Conservation (phyloP, 2,329 filamentous ascomycete genomes). For the Chaetomium olivaceum region DNA sequence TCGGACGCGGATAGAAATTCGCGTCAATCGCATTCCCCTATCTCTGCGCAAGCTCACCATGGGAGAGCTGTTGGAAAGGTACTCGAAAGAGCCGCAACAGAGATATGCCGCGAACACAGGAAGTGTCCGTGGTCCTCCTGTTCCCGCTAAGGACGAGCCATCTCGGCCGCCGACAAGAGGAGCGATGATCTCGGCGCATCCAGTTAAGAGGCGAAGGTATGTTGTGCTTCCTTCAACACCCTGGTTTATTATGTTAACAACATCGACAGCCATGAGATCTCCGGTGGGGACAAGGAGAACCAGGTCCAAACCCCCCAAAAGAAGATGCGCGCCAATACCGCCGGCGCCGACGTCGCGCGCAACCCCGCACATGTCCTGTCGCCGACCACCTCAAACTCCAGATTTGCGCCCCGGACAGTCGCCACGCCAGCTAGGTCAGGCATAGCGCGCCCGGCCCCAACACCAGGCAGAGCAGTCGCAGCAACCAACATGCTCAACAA, state of each 20-base stretch:
- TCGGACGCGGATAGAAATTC: constrained; percentile 83
- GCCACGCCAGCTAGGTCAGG: constrained; percentile 48
- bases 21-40: constrained; percentile 87
- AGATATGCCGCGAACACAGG: constrained; percentile 34
- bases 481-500: constrained; percentile 52
- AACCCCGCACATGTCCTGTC: constrained; percentile 68
- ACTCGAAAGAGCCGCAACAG: constrained; percentile 46
- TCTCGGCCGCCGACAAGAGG: constrained; percentile 38
- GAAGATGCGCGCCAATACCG: constrained; percentile 50
- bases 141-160: constrained; percentile 51
- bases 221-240: constrained; percentile 30
- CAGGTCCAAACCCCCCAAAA: constrained; percentile 72
- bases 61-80: constrained; percentile 68
- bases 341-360: constrained; percentile 45
- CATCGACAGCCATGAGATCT: constrained; percentile 59
- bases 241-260: constrained; percentile 31
- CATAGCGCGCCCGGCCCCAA: constrained; percentile 59
- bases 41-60: constrained; percentile 78
- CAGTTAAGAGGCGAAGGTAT: constrained; percentile 56
- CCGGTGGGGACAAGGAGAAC: constrained; percentile 76
- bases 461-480: constrained; percentile 58
- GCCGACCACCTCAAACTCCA: constrained; percentile 78
- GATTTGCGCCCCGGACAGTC: constrained; percentile 58
- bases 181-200: constrained; percentile 36
- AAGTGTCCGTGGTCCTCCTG: constrained; percentile 44